These are phyloP conservation scores for Cercospora citrullina DNA, from an alignment of 2,329 filamentous ascomycete species.

Conservation along the genomic window DNA sequence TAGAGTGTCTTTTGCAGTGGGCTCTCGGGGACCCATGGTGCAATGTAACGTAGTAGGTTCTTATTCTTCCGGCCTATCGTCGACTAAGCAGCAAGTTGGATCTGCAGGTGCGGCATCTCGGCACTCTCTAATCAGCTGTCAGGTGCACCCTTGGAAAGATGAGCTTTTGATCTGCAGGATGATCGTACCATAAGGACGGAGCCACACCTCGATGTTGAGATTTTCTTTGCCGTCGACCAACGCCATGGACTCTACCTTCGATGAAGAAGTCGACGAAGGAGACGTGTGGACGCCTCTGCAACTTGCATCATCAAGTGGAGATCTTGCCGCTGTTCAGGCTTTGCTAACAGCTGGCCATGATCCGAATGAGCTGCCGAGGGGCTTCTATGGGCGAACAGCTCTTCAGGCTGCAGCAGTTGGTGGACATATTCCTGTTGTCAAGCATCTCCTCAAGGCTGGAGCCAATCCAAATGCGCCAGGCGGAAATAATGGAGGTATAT, in stretches of 20 bases:
- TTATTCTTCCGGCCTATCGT: background rate
- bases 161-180: background rate
- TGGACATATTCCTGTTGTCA: constrained; percentile 25
- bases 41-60: background rate
- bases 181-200: background rate
- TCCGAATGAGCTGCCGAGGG: constrained; percentile 25
- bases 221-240: background rate
- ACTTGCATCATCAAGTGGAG: constrained; percentile 20
- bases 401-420: constrained; percentile 26
- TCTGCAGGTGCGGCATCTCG: background rate
- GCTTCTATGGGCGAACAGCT: constrained; percentile 32
- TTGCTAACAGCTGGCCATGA: constrained; percentile 19
- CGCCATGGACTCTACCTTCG: background rate
- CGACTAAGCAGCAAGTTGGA: background rate
- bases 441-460: constrained; percentile 23
- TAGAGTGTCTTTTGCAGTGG: background rate
- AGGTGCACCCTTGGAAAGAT: background rate
- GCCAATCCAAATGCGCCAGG: constrained; percentile 24
- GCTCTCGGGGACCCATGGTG: background rate
- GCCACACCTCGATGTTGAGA: background rate
- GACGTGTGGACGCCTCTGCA: constrained; percentile 27
- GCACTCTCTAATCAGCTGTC: background rate
- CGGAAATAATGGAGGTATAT: constrained; percentile 25
- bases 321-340: constrained; percentile 11
- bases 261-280: constrained; percentile 22